Evolutionary conservation across 2,329 filamentous ascomycete species (phyloP), one percentile per base, ranked within the genome.

Genomic region (Colletotrichum simmondsii): DNA sequence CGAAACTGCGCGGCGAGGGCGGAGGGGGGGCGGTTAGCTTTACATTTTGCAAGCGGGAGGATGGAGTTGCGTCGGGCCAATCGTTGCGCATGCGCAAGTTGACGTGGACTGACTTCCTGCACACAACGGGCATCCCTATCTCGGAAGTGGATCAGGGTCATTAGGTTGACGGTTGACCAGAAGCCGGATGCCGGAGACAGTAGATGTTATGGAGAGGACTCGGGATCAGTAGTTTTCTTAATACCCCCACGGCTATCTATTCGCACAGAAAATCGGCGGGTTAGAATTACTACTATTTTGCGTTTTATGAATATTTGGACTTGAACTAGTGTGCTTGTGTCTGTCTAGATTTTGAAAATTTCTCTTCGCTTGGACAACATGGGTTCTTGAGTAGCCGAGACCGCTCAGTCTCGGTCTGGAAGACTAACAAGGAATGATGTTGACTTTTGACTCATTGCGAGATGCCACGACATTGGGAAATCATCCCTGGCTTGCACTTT

Each of bases 1-100:
- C 66, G 70, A 70, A 65, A 70, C 57, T 35, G 70, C 65, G 66
- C 66, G 60, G 60, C 60, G 66, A 35, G 60, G 59, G 66, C 32
- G 32, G 32, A 35, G 30, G 37, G 16, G 37, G 37, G 37, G 37
- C 5, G 37, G 16, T 64, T 70, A 52, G 60, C 59, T 72, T 52
- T 28, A 70, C 70, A 58, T 56, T 49, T 64, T 49, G 54, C 14
- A 56, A 60, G 64, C 56, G 59, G 65, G 37, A 42, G 65, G 66
- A 69, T 57, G 66, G 14, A 5, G 60, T 58, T 58, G 68, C 66
- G 70, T 56, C 54, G 42, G 42, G 35, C 70, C 62, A 65, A 65
- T 65, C 52, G 59, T 11, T 32, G 65, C 58, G 14, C 62, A 69
- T 37, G 57, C 49, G 60, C 42, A 53, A 49, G 66, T 30, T 42